phyloP scores from a whole-genome alignment of 169 alveolate genomes.

The Pseudocohnilembus persalinus region DNA sequence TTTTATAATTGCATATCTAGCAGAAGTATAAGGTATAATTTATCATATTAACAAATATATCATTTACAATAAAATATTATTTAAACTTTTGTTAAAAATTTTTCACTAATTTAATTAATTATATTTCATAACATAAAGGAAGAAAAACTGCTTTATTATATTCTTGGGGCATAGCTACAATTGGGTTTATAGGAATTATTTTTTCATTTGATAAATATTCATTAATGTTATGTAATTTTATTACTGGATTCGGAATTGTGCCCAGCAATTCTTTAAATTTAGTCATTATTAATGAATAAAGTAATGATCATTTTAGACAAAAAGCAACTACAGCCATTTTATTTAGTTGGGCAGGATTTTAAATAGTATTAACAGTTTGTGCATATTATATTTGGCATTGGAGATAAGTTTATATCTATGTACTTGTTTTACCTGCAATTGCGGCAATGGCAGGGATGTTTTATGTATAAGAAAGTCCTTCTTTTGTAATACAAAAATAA shows the following conservation, averaged over 20 bases:
- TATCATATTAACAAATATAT: background rate
- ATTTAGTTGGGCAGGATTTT: conserved; percentile 22
- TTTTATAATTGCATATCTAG: background rate
- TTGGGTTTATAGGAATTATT: background rate
- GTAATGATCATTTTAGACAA: conserved; percentile 4
- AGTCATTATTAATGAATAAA: conserved; percentile 13
- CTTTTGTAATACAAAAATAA: background rate
- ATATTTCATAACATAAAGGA: too few relatives aligned
- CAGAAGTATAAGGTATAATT: background rate
- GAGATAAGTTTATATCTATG: conserved; percentile 12
- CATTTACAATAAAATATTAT: too few relatives aligned
- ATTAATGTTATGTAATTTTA: too few relatives aligned
- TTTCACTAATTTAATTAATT: too few relatives aligned
- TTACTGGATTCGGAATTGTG: conserved; percentile 15
- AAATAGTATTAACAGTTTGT: background rate
- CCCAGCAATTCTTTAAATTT: conserved; percentile 21
- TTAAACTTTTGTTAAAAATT: too few relatives aligned
- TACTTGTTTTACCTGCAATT: conserved; percentile 4
- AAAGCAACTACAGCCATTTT: conserved; percentile 10
- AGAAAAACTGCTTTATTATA: background rate
- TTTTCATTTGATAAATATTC: background rate
- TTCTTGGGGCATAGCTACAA: background rate
- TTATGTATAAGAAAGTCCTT: background rate
- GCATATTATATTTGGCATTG: background rate
- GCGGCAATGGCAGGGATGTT: background rate